phyloP scores from a whole-genome alignment of 805 yeast species.

The Cyberlindnera maclurae region DNA sequence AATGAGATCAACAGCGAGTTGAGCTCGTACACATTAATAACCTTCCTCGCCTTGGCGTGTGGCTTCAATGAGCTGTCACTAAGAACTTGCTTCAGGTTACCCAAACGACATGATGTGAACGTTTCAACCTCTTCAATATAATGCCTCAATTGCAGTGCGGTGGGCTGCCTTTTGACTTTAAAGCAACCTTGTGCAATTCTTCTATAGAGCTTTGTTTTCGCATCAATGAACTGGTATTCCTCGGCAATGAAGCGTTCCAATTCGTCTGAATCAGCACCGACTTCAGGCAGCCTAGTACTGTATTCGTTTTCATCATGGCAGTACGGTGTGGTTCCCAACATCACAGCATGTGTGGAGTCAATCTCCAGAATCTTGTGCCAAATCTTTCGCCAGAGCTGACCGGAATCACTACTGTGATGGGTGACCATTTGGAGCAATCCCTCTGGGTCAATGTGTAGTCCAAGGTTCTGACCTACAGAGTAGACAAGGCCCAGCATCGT shows the following conservation, averaged over 20 bases:
- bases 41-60: constrained; percentile 19
- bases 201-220: constrained; percentile 26
- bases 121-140: constrained; percentile 29
- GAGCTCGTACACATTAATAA: constrained; percentile 21
- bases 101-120: constrained; percentile 23
- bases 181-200: constrained; percentile 26
- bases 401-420: constrained; percentile 5
- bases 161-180: constrained; percentile 28
- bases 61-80: constrained; percentile 8
- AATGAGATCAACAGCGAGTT: constrained; percentile 28
- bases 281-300: constrained; percentile 23
- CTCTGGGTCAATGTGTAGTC: constrained; percentile 51
- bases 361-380: constrained; percentile 22
- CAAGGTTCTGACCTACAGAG: constrained; percentile 49
- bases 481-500: constrained; percentile 40
- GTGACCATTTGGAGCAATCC: constrained; percentile 12
- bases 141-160: constrained; percentile 29
- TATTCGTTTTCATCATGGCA: constrained; percentile 16
- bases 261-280: constrained; percentile 28
- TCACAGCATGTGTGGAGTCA: constrained; percentile 14
- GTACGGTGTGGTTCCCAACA: constrained; percentile 12
- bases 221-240: constrained; percentile 25
- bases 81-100: constrained; percentile 16
- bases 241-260: constrained; percentile 32
- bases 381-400: constrained; percentile 20